Percentiles rank a stretch among this genome's conserved stretches.
Conservation (phyloP, 2,329 filamentous ascomycete species). For the Penicillium brevicompactum region DNA sequence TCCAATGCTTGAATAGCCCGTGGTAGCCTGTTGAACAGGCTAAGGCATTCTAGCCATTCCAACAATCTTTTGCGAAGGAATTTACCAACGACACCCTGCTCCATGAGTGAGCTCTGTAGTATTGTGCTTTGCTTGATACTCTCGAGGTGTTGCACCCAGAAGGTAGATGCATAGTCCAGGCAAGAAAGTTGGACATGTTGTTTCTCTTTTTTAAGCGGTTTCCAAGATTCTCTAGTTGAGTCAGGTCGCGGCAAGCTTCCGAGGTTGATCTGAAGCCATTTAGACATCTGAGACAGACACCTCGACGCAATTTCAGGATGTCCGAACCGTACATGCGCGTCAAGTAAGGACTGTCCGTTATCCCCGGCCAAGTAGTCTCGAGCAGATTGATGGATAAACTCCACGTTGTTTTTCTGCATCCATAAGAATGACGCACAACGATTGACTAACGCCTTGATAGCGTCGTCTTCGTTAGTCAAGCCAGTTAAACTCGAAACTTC, state of each 20-base stretch:
- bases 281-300: conserved; percentile 26
- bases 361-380: conserved; percentile 24
- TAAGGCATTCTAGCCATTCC: conserved; percentile 33
- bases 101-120: conserved; percentile 6
- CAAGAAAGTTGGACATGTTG: too few relatives aligned
- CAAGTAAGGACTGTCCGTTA: conserved; percentile 16
- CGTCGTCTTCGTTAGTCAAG: conserved; percentile 15
- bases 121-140: conserved; percentile 18
- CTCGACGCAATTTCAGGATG: conserved; percentile 12
- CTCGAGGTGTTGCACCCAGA: conserved; percentile 9
- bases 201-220: too few relatives aligned
- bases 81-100: conserved; percentile 7
- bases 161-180: conserved; percentile 26
- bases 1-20: conserved; percentile 17
- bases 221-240: neutral
- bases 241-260: conserved; percentile 15
- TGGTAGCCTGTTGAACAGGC: conserved; percentile 23
- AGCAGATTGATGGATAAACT: too few relatives aligned
- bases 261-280: conserved; percentile 27
- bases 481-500: conserved; percentile 26
- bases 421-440: conserved; percentile 30
- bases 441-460: conserved; percentile 9
- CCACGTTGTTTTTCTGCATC: conserved; percentile 11
- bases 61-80: conserved; percentile 29
- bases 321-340: conserved; percentile 14